Evolutionary conservation across 257 asterid genomes (phyloP).

Genomic region (Lantana camara): DNA sequence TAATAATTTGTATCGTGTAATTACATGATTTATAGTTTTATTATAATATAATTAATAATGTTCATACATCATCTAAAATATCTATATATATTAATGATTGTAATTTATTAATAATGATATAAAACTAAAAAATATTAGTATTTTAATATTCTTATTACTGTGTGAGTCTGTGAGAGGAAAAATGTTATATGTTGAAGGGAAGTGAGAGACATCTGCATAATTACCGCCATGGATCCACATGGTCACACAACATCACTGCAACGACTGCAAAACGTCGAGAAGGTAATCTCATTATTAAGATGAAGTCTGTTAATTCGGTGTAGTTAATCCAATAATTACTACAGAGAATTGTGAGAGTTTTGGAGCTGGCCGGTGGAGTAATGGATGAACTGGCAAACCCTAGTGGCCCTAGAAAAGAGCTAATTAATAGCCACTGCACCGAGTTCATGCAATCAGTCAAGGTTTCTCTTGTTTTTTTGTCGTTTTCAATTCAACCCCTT

Average conservation of each 20-base stretch:
- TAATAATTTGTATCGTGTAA: no score
- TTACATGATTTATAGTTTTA: no score
- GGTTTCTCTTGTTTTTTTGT: slow-evolving; percentile 37
- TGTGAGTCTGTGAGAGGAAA: no score
- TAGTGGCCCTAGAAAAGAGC: slow-evolving; percentile 85
- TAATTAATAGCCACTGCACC: slow-evolving; percentile 71
- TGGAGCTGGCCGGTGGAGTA: slow-evolving; percentile 86
- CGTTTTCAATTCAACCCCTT: background rate
- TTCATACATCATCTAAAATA: no score
- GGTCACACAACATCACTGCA: slow-evolving; percentile 74
- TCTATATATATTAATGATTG: no score
- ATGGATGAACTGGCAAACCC: slow-evolving; percentile 94
- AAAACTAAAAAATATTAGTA: no score
- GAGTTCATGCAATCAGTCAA: slow-evolving; percentile 86
- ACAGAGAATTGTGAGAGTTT: slow-evolving; percentile 85
- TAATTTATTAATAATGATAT: no score
- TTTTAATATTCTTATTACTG: no score
- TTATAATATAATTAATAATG: no score
- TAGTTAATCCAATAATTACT: background rate
- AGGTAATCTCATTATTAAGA: slow-evolving; percentile 41
- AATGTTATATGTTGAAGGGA: no score
- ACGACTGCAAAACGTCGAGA: slow-evolving; percentile 85
- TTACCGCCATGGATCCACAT: slow-evolving; percentile 68
- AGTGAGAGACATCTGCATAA: no score
- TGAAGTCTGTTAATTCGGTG: background rate